Evolutionary conservation across 345 rosid species (phyloP), one percentile per base, ranked within the genome.

Genomic region (Draba incana): DNA sequence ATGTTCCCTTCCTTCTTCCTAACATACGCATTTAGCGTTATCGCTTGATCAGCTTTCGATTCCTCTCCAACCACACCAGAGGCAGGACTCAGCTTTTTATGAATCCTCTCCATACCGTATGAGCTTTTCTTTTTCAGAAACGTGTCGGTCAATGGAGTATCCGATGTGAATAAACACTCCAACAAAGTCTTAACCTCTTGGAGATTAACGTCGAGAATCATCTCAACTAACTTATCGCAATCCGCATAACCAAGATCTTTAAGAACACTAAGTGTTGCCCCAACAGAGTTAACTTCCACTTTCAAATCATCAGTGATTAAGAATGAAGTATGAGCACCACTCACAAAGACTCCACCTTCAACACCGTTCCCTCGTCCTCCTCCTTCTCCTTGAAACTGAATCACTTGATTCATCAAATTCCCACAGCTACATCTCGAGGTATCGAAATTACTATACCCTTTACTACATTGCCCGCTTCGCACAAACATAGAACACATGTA

Each of bases 101-200:
- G 20, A 43, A 50, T 23, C 55, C 58, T 67, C 33, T 30, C 30
- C 41, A 55, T 13, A 31, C 10, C 28, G 13, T 16, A 2, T 2
- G 71, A 55, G 28, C 62, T 44, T 63, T 71, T 44, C 43, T 47
- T 71, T 10, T 5, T 44, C 55, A 71, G 57, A 46, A 64, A 71
- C 0, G 68, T 20, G 23, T 71, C 70, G 1, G 76, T 71, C 45
- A 71, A 46, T 12, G 76, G 64, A 44, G 76, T 23, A 16, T 54
- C 55, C 0, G 76, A 71, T 9, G 68, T 35, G 25, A 71, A 63
- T 11, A 65, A 31, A 44, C 62, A 42, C 55, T 54, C 62, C 20
- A 55, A 38, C 47, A 71, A 58, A 28, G 44, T 37, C 20, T 42
- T 9, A 13, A 56, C 52, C 74, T 70, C 51, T 20, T 62, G 16